Conservation (phyloP, 768 basidiomycete genomes). For the Leucocoprinus birnbaumii region DNA sequence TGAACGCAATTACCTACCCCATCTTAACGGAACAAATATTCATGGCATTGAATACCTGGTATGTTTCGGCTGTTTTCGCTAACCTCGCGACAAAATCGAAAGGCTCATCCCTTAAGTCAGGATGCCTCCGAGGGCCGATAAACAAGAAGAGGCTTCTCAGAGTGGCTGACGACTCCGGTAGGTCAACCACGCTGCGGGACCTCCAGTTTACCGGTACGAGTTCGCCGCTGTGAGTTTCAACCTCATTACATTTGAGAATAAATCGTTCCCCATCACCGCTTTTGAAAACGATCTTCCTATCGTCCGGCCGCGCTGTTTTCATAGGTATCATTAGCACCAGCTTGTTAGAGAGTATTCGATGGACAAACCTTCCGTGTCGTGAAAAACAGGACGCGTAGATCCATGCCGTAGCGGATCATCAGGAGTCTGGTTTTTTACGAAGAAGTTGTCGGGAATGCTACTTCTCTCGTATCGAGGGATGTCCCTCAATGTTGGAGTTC, state of each 20-base stretch:
- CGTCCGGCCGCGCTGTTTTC: no score
- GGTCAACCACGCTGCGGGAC: conserved; percentile 5
- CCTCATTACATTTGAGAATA: conserved; percentile 14
- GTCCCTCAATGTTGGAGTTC: no score
- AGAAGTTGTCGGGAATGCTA: no score
- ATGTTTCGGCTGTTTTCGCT: conserved; percentile 14
- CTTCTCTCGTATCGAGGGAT: no score
- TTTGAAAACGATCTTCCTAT: conserved; percentile 1
- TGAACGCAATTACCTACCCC: neutral
- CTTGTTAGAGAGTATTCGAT: no score
- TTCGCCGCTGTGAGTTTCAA: conserved; percentile 14
- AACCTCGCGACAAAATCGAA: conserved; percentile 11
- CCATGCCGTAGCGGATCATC: no score
- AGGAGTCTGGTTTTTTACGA: no score
- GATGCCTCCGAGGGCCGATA: conserved; percentile 12
- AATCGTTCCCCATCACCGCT: conserved; percentile 2
- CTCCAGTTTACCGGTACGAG: conserved; percentile 14
- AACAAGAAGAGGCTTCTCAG: conserved; percentile 18
- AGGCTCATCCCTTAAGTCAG: neutral
- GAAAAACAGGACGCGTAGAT: no score
- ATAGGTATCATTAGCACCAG: no score
- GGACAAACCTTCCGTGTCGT: no score
- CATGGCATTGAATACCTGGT: conserved; percentile 14
- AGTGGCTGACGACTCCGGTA: conserved; percentile 13
- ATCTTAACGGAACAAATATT: conserved; percentile 10